Evolutionary conservation across 805 yeast species (phyloP), one percentile per base, ranked within the genome.

Genomic region (Candida methanosorbosa): DNA sequence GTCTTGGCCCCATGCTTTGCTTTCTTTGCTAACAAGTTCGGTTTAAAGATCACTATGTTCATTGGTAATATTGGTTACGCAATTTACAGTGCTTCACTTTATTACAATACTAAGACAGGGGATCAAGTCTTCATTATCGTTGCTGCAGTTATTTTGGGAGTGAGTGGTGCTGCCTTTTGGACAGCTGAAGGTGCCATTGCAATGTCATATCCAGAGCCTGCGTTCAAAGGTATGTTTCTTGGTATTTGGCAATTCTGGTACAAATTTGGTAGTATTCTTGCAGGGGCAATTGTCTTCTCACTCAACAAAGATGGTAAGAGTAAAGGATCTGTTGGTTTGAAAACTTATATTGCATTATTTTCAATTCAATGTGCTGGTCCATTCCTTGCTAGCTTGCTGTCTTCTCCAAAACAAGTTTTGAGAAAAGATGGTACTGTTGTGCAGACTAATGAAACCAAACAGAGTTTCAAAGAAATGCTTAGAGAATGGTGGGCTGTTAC

Each of bases 141-240:
- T 17, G 56, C 56, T 21, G 51, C 54, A 11, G 42, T 39, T 2
- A 25, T 42, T 4, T 42, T 49, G 29, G 58, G 58, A 33, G 28
- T 50, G 12, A 37, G 45, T 18, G 51, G 51, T 13, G 40, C 50
- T 21, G 50, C 52, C 0, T 49, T 51, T 31, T 54, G 56, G 56
- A 39, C 41, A 15, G 41, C 43, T n/a, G 57, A 54, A 32, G 56
- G 48, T n/a, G 40, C 56, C 1, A 40, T 51, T 20, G 52, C 53
- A 2, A 42, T 50, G 21, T 23, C 43, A 3, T 54, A 50, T 33
- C 56, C 57, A 2, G 45, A 42, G 23, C 39, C 40, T 3, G 13
- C 25, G n/a, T 30, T 29, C 18, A 47, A 54, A 39, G 56, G 57
- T 15, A 9, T 41, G 9, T 54, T 54, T 35, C 39, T 54, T 29